Evolutionary conservation across 2,329 filamentous ascomycete genomes (phyloP).

Genomic region (Mycosphaerella sp.): DNA sequence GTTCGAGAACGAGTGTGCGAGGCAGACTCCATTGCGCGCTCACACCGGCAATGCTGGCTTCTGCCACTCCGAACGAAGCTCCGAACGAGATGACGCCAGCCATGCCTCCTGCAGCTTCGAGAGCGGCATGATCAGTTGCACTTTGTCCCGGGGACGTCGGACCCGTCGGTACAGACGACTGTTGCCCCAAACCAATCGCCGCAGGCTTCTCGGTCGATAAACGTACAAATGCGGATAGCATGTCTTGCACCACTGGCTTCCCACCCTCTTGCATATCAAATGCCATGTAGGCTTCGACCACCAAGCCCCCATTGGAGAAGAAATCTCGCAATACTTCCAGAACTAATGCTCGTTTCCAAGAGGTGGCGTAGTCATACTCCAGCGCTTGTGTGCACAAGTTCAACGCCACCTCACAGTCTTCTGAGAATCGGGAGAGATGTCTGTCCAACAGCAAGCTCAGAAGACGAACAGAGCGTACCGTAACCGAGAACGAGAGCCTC

Average conservation of each 20-base stretch:
- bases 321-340: constrained; percentile 87
- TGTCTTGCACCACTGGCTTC: constrained; percentile 69
- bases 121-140: constrained; percentile 72
- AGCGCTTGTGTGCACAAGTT: constrained; percentile 76
- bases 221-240: constrained; percentile 84
- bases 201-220: constrained; percentile 84
- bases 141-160: constrained; percentile 51
- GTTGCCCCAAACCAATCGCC: constrained; percentile 80
- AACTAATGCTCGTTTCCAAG: constrained; percentile 84
- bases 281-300: constrained; percentile 71
- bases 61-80: constrained; percentile 59
- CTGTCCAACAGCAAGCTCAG: constrained; percentile 73
- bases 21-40: constrained; percentile 88
- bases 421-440: constrained; percentile 66
- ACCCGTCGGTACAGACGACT: constrained; percentile 72
- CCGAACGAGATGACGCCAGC: constrained; percentile 68
- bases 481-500: constrained; percentile 70
- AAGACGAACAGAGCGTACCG: constrained; percentile 74
- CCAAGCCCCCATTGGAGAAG: constrained; percentile 70
- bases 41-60: constrained; percentile 64
- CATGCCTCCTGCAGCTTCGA: constrained; percentile 74
- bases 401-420: constrained; percentile 77
- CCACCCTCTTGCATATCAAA: constrained; percentile 70
- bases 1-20: constrained; percentile 82
- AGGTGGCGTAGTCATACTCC: constrained; percentile 68